Evolutionary conservation across 164 flowering plant species (phyloP), one percentile per base, ranked within the genome.

Genomic region (Vitis riparia): DNA sequence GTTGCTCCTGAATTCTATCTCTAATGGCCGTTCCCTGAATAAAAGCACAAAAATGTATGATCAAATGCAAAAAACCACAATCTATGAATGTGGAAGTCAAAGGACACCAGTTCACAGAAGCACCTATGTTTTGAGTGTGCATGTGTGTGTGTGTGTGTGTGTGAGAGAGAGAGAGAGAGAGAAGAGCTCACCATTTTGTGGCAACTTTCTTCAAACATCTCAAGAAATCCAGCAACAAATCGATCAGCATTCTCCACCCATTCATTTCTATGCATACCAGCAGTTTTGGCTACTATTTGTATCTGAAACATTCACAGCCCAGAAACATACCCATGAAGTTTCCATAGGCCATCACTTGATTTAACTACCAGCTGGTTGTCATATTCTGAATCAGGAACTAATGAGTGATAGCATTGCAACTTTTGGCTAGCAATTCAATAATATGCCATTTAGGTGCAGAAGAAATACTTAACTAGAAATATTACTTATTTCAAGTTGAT

Each of bases 181-280:
- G 7, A 37, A 27, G 30, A n/a, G 10, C 80, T 71, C n/a, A 81
- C 94, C 92, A 90, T 88, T 76, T 87, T 88, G 70, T 90, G 94
- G 76, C 94, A 90, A 59, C 94, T 83, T 85, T 90, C 94, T 81
- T 90, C 94, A 71, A 90, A 88, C 94, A 90, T 90, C 79, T 90
- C 94, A 11, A 90, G 87, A 74, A 90, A 90, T 44, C 91, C 92
- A 76, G 94, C 94, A 63, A 88, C 92, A 85, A 75, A 82, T 0
- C 92, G 86, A 73, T 90, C 94, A 65, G 94, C 94, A 81, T 90
- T 90, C 70, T 88, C 94, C 11, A 90, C 89, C 94, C 94, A 90
- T 69, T 78, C 81, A 75, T 86, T 88, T 3, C 85, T 88, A 73
- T 80, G 83, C 81, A 86, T 79, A 9, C 81, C 79, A 44, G 91